Evolutionary conservation across 192 early-diverging fungal species (phyloP), one percentile per base, ranked within the genome.

Genomic region (Dissophora globulifera): DNA sequence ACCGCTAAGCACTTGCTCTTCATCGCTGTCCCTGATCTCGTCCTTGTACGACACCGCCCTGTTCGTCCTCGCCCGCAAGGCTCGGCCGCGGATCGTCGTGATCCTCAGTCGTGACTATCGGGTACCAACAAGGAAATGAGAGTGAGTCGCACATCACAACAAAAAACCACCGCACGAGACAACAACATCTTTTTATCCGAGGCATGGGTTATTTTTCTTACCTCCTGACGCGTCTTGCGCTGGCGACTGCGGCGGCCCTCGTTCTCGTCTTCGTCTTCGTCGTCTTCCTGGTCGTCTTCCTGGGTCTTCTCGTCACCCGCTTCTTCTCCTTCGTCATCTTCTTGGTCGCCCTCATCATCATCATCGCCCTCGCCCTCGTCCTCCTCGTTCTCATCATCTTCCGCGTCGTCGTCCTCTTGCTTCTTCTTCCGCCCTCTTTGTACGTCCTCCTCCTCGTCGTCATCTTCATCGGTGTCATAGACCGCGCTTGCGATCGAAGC

Each of bases 291-390:
- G 12, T 33, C 47, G 13, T 58, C 30, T 31, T 72, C 59, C 20
- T 61, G 58, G 27, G 31, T 52, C 63, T 76, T 62, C 12, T 76
- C 62, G 15, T 56, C 51, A 49, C 52, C 51, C 58, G 57, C 62
- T 25, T 67, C 63, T 16, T 67, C 72, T 41, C 38, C 63, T 48
- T 65, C 71, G 5, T 66, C 71, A 2, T 75, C 62, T 23, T 67
- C 72, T 33, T 67, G 49, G 3, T 59, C 72, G 17, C 57, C 26
- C 19, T 76, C 55, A 1, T 67, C 57, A 12, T 54, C 71, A 0
- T 61, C 62, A 8, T 66, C 62, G 1, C 55, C 63, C 2, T 55
- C 72, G 6, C 56, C 63, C 0, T 76, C 72, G 0, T 76, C 63
- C 5, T 67, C 72, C 0, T 76, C 72, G 5, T 62, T 31, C 12